phyloP scores from a whole-genome alignment of 2,329 filamentous ascomycete genomes.

The Phoma sp. region DNA sequence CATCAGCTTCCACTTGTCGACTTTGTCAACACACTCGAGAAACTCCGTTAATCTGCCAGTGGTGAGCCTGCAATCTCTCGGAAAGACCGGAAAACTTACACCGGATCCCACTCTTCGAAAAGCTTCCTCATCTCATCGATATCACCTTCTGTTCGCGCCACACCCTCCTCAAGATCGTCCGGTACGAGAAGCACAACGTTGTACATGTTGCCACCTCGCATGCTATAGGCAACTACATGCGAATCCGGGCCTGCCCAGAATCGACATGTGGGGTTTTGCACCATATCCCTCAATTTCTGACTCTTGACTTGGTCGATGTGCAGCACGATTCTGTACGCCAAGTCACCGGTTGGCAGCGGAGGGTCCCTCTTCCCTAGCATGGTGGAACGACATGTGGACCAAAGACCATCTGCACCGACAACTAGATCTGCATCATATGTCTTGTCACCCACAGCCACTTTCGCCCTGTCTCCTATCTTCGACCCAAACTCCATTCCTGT shows the following conservation, averaged over 20 bases:
- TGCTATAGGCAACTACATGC: slow-evolving; percentile 69
- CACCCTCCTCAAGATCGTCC: slow-evolving; percentile 65
- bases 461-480: slow-evolving; percentile 37
- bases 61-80: slow-evolving; percentile 7
- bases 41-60: slow-evolving; percentile 28
- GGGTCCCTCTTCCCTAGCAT: slow-evolving; percentile 28
- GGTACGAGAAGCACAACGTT: slow-evolving; percentile 73
- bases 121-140: slow-evolving; percentile 67
- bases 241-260: slow-evolving; percentile 70
- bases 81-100: slow-evolving; percentile 52
- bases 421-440: slow-evolving; percentile 62
- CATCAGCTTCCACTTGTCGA: slow-evolving; percentile 76
- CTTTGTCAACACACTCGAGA: slow-evolving; percentile 59
- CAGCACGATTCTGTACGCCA: slow-evolving; percentile 70
- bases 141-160: slow-evolving; percentile 61
- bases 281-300: slow-evolving; percentile 59
- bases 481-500: slow-evolving; percentile 57
- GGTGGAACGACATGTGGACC: slow-evolving; percentile 63
- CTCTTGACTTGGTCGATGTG: slow-evolving; percentile 61
- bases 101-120: slow-evolving; percentile 71
- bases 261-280: slow-evolving; percentile 61
- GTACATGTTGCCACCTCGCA: slow-evolving; percentile 66
- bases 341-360: slow-evolving; percentile 63
- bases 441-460: slow-evolving; percentile 53
- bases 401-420: slow-evolving; percentile 70